Base-by-base conservation (phyloP, 768 basidiomycete genomes). In the Steccherinum ochraceum region DNA sequence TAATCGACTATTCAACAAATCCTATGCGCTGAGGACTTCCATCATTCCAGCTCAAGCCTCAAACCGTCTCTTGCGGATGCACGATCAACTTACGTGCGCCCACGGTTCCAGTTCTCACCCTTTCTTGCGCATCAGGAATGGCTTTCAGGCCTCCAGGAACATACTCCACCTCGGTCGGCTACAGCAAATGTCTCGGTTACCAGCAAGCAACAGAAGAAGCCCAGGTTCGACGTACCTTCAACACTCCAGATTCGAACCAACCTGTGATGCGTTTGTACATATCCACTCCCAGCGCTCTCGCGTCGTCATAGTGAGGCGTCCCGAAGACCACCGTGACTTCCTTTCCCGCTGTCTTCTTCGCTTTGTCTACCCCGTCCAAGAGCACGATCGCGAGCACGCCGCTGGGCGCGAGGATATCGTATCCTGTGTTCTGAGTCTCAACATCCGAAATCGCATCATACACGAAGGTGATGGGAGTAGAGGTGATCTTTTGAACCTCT, bases 101-200 rank as follows among this genome's bases (percentile, higher is more conserved):
- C 41, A 65, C 62, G 13, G 53, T 25, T 21, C 57, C 48, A 25
- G 53, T 43, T 39, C 64, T 30, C 21, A 48, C n/a, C 10, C 57
- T 44, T 24, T 57, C 45, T 24, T 65, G 40, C 1, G 63, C 64
- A n/a, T 30, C 51, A 4, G 44, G 26, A n/a, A 67, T 56, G 2
- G 57, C 64, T 0, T 20, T 24, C 19, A 67, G 47, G 1, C 65
- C 65, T 1, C 55, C 55, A 3, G 64, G 60, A 2, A 67, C 51
- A 4, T 65, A 45, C 42, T 67, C 60, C 2, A 58, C 56, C 2
- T 45, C 48, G 19, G 59, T 63, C 1, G 65, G 65, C 64, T 66
- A 45, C 18, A 30, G 40, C 24, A 3, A 25, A 2, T 18, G 25
- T n/a, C n/a, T n/a, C n/a, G n/a, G 18, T 40, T 46, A 46, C 25